A percentile compares a stretch with the other conserved stretches of the same genome.
phyloP scores from a whole-genome alignment of 371 early-diverging fungal genomes.

The Parasitella parasitica region DNA sequence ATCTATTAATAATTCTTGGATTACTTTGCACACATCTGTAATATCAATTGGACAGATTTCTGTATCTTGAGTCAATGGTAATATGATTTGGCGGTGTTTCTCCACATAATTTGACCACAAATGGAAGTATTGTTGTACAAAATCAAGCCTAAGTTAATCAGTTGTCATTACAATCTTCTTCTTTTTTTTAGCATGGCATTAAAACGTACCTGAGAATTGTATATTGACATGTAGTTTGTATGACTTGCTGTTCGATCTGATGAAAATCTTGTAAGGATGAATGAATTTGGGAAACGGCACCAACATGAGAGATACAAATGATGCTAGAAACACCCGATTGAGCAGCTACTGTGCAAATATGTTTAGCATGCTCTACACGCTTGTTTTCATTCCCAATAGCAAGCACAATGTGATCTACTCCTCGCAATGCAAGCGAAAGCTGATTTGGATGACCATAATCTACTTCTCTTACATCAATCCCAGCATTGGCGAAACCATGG shows the following conservation, averaged over 20 bases:
- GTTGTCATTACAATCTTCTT: background rate
- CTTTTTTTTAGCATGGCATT: no score
- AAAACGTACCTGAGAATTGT: conserved; percentile 38
- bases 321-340: conserved; percentile 41
- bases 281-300: conserved; percentile 32
- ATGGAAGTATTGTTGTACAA: conserved; percentile 40
- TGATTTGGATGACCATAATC: conserved; percentile 39
- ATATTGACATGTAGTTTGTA: conserved; percentile 32
- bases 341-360: conserved; percentile 29
- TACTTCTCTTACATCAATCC: conserved; percentile 36
- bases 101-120: conserved; percentile 34
- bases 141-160: conserved; percentile 35
- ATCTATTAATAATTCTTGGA: conserved; percentile 21
- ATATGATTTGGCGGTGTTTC: conserved; percentile 15
- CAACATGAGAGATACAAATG: conserved; percentile 43
- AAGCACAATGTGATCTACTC: conserved; percentile 37
- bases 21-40: conserved; percentile 26
- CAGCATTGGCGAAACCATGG: conserved; percentile 20
- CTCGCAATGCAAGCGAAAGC: conserved; percentile 35
- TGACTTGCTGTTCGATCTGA: conserved; percentile 38
- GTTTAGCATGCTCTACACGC: conserved; percentile 29
- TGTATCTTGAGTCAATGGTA: conserved; percentile 21
- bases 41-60: conserved; percentile 30
- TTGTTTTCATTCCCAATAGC: conserved; percentile 35
- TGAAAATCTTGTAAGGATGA: conserved; percentile 32